phyloP scores from a whole-genome alignment of 345 rosid genomes.

The Murraya koenigii region DNA sequence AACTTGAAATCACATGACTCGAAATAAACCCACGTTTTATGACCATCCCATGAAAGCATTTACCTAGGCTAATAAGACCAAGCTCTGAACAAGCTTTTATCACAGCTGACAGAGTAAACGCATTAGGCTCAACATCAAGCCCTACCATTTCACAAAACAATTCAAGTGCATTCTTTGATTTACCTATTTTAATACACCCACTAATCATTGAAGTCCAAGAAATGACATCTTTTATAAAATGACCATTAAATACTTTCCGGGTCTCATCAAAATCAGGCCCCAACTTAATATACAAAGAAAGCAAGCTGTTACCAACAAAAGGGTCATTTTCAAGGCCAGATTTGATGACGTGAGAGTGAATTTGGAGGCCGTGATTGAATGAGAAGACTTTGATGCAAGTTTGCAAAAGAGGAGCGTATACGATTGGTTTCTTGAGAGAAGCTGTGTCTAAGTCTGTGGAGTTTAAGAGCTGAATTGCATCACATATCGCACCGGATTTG shows the following conservation, averaged over 20 bases:
- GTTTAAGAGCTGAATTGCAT: slow-evolving; percentile 61
- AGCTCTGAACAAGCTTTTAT: slow-evolving; percentile 76
- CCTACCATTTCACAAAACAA: slow-evolving; percentile 69
- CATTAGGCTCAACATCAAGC: slow-evolving; percentile 65
- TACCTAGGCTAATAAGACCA: slow-evolving; percentile 51
- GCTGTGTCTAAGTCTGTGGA: slow-evolving; percentile 25
- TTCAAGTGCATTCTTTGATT: slow-evolving; percentile 49
- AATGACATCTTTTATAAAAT: slow-evolving; percentile 57
- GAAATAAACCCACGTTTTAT: slow-evolving; percentile 52
- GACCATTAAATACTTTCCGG: slow-evolving; percentile 57
- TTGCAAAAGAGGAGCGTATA: slow-evolving; percentile 72
- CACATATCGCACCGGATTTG: slow-evolving; percentile 48
- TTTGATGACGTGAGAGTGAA: slow-evolving; percentile 70
- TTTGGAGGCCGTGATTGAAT: slow-evolving; percentile 64
- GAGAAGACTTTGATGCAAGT: slow-evolving; percentile 57
- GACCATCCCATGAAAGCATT: slow-evolving; percentile 68
- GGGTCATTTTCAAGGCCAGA: slow-evolving; percentile 76
- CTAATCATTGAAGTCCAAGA: slow-evolving; percentile 92
- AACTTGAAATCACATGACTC: slow-evolving; percentile 54
- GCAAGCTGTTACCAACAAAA: slow-evolving; percentile 78
- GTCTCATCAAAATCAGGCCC: slow-evolving; percentile 55
- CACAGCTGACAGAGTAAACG: slow-evolving; percentile 65
- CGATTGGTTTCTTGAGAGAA: slow-evolving; percentile 40
- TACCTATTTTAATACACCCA: slow-evolving; percentile 49
- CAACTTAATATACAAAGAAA: slow-evolving; percentile 71